phyloP scores from a whole-genome alignment of 2,329 filamentous ascomycete species.

The Zalaria obscura region DNA sequence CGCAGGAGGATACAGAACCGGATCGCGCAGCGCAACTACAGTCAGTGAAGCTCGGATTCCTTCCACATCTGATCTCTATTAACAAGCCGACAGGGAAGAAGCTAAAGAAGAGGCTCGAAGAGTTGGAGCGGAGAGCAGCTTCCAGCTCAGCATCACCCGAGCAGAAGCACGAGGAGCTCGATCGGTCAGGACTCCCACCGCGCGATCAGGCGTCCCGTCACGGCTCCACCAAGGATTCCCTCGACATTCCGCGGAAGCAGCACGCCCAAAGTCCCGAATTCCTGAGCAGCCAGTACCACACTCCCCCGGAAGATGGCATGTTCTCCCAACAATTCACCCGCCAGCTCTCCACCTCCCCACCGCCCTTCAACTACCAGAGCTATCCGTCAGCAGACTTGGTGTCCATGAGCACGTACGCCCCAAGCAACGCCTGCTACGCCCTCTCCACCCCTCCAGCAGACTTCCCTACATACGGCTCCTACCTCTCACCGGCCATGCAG shows the following conservation, averaged over 20 bases:
- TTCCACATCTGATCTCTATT: slow-evolving; percentile 6
- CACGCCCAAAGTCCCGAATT: slow-evolving; percentile 18
- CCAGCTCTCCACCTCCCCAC: slow-evolving; percentile 57
- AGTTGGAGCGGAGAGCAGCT: slow-evolving; percentile 66
- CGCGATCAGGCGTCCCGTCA: slow-evolving; percentile 1
- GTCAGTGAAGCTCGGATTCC: slow-evolving; percentile 37
- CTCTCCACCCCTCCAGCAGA: slow-evolving; percentile 22
- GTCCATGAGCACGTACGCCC: slow-evolving; percentile 27
- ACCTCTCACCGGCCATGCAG: slow-evolving; percentile 34
- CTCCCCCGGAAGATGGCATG: slow-evolving; percentile 43
- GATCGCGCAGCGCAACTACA: slow-evolving; percentile 95
- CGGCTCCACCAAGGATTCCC: not conserved
- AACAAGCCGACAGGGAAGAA: slow-evolving; percentile 55
- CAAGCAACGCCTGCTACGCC: slow-evolving; percentile 19
- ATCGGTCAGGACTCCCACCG: slow-evolving; percentile 13
- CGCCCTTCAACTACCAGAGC: slow-evolving; percentile 45
- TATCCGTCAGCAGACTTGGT: slow-evolving; percentile 10
- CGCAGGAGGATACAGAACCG: slow-evolving; percentile 90
- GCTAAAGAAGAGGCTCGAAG: slow-evolving; percentile 78
- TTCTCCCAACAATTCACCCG: slow-evolving; percentile 53
- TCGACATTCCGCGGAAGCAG: slow-evolving; percentile 43
- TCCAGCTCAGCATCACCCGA: slow-evolving; percentile 46
- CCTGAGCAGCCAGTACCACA: not conserved
- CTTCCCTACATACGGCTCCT: slow-evolving; percentile 38
- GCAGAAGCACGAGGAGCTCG: slow-evolving; percentile 40